A percentile compares a stretch with the other conserved stretches of the same genome.
Conservation (phyloP, 257 asterid genomes). For the Solanum peruvianum region DNA sequence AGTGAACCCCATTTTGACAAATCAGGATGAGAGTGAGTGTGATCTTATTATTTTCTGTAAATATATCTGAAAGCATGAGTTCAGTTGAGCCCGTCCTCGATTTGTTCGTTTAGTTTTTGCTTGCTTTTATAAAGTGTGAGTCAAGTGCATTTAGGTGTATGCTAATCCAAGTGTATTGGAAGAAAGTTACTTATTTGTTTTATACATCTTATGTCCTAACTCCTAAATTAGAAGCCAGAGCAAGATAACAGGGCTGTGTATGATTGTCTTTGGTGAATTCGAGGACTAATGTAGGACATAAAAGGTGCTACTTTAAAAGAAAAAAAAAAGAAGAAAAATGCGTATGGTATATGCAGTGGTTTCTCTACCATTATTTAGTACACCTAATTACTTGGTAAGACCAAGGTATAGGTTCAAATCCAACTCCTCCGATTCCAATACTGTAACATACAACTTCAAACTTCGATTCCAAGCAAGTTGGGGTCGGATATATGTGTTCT, state of each 20-base stretch:
- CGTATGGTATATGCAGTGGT: not conserved
- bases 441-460: not conserved
- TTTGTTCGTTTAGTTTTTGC: not conserved
- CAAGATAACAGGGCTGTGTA: not conserved
- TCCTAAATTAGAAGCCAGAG: not conserved
- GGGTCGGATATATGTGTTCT: not conserved
- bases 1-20: slow-evolving; percentile 7
- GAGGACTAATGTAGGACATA: not conserved
- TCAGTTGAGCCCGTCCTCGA: not conserved
- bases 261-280: not conserved
- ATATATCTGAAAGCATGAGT: not conserved
- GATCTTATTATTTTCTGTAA: not conserved
- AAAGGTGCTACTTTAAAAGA: not conserved
- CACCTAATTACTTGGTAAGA: not conserved
- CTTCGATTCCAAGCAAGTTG: not conserved
- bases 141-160: not conserved
- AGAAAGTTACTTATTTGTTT: not conserved
- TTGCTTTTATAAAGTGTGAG: not conserved
- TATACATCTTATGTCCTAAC: not conserved
- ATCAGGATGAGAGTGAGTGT: not conserved
- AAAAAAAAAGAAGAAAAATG: not conserved
- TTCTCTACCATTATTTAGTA: not conserved
- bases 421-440: not conserved
- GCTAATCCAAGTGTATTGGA: not conserved
- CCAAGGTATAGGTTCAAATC: not conserved